Conservation (phyloP, 306 rosid genomes). For the Clitoria ternatea region DNA sequence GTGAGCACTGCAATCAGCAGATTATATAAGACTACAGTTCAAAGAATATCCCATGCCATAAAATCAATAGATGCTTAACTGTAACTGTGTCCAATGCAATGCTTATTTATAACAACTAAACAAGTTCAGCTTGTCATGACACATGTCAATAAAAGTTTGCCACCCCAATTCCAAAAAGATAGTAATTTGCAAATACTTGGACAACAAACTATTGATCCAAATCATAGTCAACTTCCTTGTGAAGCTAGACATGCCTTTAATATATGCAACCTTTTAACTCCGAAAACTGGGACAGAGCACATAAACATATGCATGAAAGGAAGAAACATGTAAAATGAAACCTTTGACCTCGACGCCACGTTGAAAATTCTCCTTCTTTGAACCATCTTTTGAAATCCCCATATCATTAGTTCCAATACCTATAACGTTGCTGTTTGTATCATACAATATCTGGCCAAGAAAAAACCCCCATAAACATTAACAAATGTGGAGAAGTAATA, state of each 20-base stretch:
- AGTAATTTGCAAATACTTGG: conserved; percentile 1
- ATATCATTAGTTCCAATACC: conserved; percentile 93
- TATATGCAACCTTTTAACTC: neutral
- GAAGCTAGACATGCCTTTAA: conserved; percentile 16
- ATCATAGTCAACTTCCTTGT: conserved; percentile 15
- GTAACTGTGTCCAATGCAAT: neutral
- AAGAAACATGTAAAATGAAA: conserved; percentile 35
- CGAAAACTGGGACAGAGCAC: neutral
- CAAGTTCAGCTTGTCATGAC: neutral
- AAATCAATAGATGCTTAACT: neutral
- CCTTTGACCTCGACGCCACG: conserved; percentile 85
- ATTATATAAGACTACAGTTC: neutral
- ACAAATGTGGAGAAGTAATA: conserved; percentile 12
- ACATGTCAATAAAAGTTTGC: neutral
- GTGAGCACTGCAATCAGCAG: neutral
- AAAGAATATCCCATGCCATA: neutral
- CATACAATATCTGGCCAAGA: conserved; percentile 67
- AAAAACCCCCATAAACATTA: conserved; percentile 13
- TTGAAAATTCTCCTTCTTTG: conserved; percentile 83
- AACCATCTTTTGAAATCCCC: conserved; percentile 93
- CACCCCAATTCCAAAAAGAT: neutral
- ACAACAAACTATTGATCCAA: neutral
- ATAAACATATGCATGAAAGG: conserved; percentile 5
- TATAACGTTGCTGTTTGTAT: conserved; percentile 53
- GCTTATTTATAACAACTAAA: neutral